phyloP scores from a whole-genome alignment of 2,329 filamentous ascomycete species.

The Venturiaceae sp. region DNA sequence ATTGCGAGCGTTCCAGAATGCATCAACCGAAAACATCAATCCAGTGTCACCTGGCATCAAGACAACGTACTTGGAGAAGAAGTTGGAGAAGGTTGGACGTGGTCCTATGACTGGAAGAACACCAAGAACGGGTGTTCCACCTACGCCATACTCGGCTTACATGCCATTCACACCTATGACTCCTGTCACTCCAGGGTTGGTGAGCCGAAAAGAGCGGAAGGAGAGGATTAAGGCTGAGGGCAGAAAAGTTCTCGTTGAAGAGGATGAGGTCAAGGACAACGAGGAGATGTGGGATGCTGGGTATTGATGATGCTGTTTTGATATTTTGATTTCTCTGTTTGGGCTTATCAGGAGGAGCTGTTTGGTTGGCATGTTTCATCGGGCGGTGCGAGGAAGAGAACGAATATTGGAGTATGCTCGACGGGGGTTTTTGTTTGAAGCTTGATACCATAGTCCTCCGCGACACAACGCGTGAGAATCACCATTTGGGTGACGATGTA shows the following conservation, averaged over 20 bases:
- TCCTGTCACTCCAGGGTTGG: conserved; percentile 66
- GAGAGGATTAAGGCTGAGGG: conserved; percentile 55
- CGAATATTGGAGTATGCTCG: too few relatives aligned
- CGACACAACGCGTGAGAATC: neutral
- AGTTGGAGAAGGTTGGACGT: conserved; percentile 18
- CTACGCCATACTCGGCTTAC: conserved; percentile 69
- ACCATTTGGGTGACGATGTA: too few relatives aligned
- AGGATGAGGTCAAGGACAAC: conserved; percentile 46
- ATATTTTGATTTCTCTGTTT: neutral
- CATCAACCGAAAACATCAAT: neutral
- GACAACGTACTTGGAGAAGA: conserved; percentile 33
- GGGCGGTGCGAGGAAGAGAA: too few relatives aligned
- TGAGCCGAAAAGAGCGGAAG: conserved; percentile 62
- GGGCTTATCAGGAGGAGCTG: neutral
- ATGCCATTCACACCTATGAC: conserved; percentile 69
- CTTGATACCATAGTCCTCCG: neutral
- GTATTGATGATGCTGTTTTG: neutral
- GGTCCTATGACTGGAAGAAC: conserved; percentile 23
- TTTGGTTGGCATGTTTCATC: too few relatives aligned
- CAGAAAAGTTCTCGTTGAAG: conserved; percentile 43
- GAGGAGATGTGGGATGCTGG: conserved; percentile 50
- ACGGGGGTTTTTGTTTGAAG: neutral
- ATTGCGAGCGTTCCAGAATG: conserved; percentile 7
- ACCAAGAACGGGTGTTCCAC: conserved; percentile 47
- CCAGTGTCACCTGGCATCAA: conserved; percentile 14